Percentiles rank a stretch among this genome's conserved stretches.
Conservation (phyloP, 2,329 filamentous ascomycete species). For the Nannizzia gypsea region DNA sequence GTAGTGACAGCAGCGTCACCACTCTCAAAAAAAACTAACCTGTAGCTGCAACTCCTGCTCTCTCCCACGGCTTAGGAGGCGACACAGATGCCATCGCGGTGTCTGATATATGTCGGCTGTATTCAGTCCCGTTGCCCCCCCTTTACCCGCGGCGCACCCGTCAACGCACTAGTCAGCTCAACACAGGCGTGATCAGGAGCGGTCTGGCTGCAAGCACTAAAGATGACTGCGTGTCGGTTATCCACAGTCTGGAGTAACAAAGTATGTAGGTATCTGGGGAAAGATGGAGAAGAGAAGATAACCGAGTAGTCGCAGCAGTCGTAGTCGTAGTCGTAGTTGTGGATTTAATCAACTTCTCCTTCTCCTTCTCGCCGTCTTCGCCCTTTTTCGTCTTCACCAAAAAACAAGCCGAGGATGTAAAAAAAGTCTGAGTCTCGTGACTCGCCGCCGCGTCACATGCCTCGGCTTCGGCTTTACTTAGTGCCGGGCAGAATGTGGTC, state of each 20-base stretch:
- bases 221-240: neutral
- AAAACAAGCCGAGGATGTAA: neutral
- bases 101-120: neutral
- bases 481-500: neutral
- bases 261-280: neutral
- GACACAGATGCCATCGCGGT: slow-evolving; percentile 51
- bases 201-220: neutral
- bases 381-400: neutral
- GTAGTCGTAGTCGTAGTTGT: too few relatives aligned
- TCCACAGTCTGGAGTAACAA: neutral
- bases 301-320: too few relatives aligned
- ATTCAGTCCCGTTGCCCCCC: neutral
- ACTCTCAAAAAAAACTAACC: slow-evolving; percentile 33
- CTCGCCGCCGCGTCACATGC: neutral
- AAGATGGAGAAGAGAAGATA: neutral
- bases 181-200: neutral
- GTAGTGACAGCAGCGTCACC: neutral
- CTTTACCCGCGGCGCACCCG: neutral
- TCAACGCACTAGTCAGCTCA: neutral
- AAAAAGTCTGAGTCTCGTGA: neutral
- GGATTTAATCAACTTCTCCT: neutral
- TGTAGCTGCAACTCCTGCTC: slow-evolving; percentile 47
- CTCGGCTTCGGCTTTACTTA: neutral
- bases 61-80: slow-evolving; percentile 96
- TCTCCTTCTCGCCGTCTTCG: neutral